Base-by-base conservation (phyloP, 495 filamentous ascomycete genomes). In the Tuber aestivum region DNA sequence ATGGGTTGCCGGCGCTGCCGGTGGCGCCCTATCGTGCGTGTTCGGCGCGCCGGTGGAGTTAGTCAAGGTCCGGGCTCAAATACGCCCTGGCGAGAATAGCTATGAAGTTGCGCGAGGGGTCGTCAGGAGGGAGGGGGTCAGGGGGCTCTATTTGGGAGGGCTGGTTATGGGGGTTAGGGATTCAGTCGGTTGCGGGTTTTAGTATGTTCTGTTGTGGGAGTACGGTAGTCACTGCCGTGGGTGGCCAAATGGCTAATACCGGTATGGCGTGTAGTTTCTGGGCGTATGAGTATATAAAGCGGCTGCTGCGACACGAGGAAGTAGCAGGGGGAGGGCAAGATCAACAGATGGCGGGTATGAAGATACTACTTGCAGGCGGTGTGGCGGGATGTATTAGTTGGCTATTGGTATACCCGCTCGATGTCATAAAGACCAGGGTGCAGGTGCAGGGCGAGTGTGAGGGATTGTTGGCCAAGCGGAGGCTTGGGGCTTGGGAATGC, bases 131-230 rank as follows among this genome's bases (percentile, higher is more conserved):
- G 87, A 89, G 50, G 93, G 94, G 0, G 79, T 92, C 41, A 84
- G 86, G 38, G 94, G 93, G 0, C 81, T 97, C 16, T 97, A 95
- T 83, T 86, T 87, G 74, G 94, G 92, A 40, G 94, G 94, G 41
- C 85, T 83, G 7, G 88, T 97, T 38, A 97, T 94, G 14, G 92
- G 91, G 74, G 82, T 93, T 70, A 86, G 94, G 69, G 94, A 97
- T 84, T 90, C 90, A 74, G 88, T 97, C 75, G 94, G 94, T 32
- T 97, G 96, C 83, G 94, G 94, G 5, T 97, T 97, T 82, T 97
- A 97, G 89, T 91, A 88, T 78, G 88, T 76, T 68, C 38, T n/a
- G n/a, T n/a, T n/a, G n/a, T n/a, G n/a, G n/a, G n/a, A 79, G 78
- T 23, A 72, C 65, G 80, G 69, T 69, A 27, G 72, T 44, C 56